Evolutionary conservation across 1,284 basidiomycete species (phyloP), one percentile per base, ranked within the genome.

Genomic region (Fomitopsis pinicola): DNA sequence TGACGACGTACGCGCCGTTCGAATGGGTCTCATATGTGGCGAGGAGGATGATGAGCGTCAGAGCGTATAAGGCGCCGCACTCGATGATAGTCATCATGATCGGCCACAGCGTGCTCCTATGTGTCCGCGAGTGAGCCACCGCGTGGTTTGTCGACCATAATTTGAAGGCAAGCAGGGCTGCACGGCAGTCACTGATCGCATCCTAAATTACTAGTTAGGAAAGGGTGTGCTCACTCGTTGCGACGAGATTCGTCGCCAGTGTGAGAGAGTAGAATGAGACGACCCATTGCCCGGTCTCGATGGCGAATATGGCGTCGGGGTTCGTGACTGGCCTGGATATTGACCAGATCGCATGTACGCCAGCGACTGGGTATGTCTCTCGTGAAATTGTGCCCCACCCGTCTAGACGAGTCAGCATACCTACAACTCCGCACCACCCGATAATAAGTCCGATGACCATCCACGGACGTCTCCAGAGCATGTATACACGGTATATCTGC

Each of bases 71-170:
- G 2, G 68, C 64, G 3, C 71, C 75, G 19, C 73, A 70, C 66
- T 76, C 76, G 58, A 76, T 65, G 35, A 75, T 66, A 28, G 73
- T 70, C 35, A 68, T 67, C 5, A 75, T 53, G 9, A 76, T 63
- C 2, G 71, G 71, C 30, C 64, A 66, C 38, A 74, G 67, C 10
- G 66, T 55, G 59, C 22, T 22, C 22, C 63, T 65, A 8, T 58
- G 44, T 3, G 60, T 55, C 22, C 63, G 62, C 42, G 62, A 69
- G 19, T 67, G 64, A 5, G 68, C 62, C 6, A 66, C 67, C 30
- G 62, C 59, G 14, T 64, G 60, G 10, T 69, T 68, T 35, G 70
- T 66, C 14, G 55, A 63, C 71, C 71, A 74, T 36, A 74, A 72
- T 10, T 68, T 63, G 57, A 64, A 67, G 1, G 69, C 70, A 2